Evolutionary conservation across 805 yeast species (phyloP).

Genomic region (Dipodascus geniculatus): DNA sequence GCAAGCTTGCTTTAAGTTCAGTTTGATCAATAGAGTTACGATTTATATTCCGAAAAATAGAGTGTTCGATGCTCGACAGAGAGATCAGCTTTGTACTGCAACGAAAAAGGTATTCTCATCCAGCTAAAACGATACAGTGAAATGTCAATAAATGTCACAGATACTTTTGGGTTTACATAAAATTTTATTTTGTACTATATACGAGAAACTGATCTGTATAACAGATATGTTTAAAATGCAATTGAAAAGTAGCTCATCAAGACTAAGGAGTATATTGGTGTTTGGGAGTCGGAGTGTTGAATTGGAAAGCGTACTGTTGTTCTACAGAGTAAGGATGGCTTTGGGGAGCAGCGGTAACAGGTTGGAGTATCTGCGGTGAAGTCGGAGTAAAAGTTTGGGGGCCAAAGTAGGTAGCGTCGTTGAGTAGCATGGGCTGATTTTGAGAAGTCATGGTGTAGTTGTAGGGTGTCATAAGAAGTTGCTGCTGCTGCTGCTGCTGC

Average conservation of each 20-base stretch:
- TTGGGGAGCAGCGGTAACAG: not conserved
- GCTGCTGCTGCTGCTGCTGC: no score
- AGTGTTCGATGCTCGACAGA: no score
- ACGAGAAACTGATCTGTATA: no score
- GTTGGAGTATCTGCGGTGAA: not conserved
- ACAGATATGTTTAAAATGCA: no score
- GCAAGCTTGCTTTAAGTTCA: no score
- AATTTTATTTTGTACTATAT: not conserved
- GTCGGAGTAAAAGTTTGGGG: not conserved
- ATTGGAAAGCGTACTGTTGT: not conserved
- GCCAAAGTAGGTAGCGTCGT: not conserved
- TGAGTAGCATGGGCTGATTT: not conserved
- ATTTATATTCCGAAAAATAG: no score
- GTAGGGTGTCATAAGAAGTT: not conserved
- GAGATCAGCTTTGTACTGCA: not conserved
- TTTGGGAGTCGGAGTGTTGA: not conserved
- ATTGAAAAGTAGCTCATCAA: not conserved
- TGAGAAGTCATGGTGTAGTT: not conserved
- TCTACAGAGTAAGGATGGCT: not conserved
- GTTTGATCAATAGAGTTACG: no score
- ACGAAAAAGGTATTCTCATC: not conserved
- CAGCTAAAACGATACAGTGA: not conserved
- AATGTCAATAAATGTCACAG: no score
- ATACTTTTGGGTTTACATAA: not conserved
- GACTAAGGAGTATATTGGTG: not conserved